Conservation (phyloP, 2,329 filamentous ascomycete species). For the Cercospora sp. region DNA sequence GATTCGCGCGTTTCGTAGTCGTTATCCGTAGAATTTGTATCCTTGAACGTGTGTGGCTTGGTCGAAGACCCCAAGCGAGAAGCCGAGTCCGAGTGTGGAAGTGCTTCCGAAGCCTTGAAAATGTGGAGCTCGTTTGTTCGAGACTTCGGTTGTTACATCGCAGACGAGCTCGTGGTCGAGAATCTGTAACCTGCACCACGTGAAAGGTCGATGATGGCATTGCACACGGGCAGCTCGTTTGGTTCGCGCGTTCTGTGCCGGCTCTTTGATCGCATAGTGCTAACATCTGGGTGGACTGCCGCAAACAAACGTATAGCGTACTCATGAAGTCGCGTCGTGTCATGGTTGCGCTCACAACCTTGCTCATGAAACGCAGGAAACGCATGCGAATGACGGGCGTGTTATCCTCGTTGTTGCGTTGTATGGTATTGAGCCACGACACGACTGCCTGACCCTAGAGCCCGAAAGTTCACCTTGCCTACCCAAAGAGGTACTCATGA, state of each 20-base stretch:
- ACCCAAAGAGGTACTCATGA: neutral
- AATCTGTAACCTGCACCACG: neutral
- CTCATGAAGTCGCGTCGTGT: neutral
- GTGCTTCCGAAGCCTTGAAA: neutral
- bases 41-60: neutral
- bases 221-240: neutral
- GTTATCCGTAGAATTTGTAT: neutral
- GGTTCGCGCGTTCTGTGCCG: neutral
- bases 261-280: neutral
- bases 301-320: neutral
- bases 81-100: neutral
- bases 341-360: neutral
- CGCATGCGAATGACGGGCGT: neutral
- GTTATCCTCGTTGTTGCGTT: neutral
- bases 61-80: neutral
- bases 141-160: neutral
- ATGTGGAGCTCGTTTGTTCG: neutral
- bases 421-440: neutral
- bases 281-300: neutral
- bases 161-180: neutral
- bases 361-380: neutral
- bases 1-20: neutral
- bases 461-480: neutral
- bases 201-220: neutral
- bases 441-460: neutral